A percentile compares a stretch with the other conserved stretches of the same genome.
Evolutionary conservation across 2,329 filamentous ascomycete species (phyloP).

Genomic region (Domatiomyces globalis): DNA sequence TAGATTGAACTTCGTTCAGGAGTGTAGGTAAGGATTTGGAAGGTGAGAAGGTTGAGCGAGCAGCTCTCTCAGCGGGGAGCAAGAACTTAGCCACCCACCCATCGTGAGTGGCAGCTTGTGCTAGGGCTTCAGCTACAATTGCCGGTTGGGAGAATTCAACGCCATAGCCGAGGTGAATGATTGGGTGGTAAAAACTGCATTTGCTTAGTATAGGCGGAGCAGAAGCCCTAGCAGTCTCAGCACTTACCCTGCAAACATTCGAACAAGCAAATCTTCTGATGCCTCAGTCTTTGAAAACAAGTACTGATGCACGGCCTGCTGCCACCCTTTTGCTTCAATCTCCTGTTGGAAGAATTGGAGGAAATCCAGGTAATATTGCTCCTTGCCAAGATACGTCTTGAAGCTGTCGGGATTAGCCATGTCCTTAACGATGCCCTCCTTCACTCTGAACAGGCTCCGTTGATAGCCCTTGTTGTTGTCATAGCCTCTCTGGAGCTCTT

Average conservation of each 20-base stretch:
- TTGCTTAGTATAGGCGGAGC: neutral
- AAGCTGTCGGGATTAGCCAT: constrained; percentile 46
- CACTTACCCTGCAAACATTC: constrained; percentile 48
- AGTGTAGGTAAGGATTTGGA: constrained; percentile 28
- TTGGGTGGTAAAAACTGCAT: constrained; percentile 50
- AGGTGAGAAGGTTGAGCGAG: constrained; percentile 21
- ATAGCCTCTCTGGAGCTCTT: constrained; percentile 50
- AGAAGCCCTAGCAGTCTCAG: constrained; percentile 9
- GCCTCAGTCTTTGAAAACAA: constrained; percentile 52
- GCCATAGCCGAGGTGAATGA: constrained; percentile 73
- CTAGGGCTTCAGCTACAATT: constrained; percentile 61
- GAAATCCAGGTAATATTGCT: constrained; percentile 56
- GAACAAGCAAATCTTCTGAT: constrained; percentile 53
- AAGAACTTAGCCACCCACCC: constrained; percentile 12
- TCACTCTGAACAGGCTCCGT: constrained; percentile 34
- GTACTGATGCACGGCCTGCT: constrained; percentile 34
- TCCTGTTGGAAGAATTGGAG: constrained; percentile 62
- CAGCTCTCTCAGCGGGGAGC: constrained; percentile 36
- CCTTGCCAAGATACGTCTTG: constrained; percentile 47
- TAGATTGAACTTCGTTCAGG: constrained; percentile 42
- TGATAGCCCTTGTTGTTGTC: constrained; percentile 55
- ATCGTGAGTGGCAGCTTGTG: constrained; percentile 55
- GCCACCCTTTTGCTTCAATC: constrained; percentile 51
- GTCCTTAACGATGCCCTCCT: constrained; percentile 39
- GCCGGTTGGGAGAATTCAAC: constrained; percentile 64